Conservation (phyloP, 179 eudicot genomes). For the Pouteria campechiana region DNA sequence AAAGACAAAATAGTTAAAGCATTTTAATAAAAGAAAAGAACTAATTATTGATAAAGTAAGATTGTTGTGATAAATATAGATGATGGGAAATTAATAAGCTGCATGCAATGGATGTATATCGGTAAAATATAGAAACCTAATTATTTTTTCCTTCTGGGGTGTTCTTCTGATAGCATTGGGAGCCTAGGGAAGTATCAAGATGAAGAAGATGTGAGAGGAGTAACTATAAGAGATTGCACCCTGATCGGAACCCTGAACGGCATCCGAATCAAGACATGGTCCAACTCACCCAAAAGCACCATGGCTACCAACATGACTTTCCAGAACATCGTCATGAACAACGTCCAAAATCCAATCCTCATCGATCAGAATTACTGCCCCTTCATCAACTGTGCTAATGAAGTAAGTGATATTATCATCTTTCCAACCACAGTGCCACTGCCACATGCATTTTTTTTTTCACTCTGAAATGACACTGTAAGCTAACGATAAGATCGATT, state of each 20-base stretch:
- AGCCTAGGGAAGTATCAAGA: conserved; percentile 41
- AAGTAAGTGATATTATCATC: background rate
- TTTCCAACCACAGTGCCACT: background rate
- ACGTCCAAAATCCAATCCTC: conserved; percentile 37
- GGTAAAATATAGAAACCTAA: too few relatives aligned
- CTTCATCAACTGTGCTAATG: conserved; percentile 20
- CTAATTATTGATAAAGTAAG: too few relatives aligned
- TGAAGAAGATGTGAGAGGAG: conserved; percentile 35
- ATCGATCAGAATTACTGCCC: conserved; percentile 55
- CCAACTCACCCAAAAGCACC: conserved; percentile 20
- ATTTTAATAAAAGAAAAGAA: too few relatives aligned
- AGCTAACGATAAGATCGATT: too few relatives aligned
- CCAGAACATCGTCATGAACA: conserved; percentile 35
- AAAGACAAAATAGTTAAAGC: too few relatives aligned
- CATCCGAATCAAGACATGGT: conserved; percentile 59
- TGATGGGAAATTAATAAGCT: too few relatives aligned
- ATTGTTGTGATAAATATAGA: too few relatives aligned
- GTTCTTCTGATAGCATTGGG: conserved; percentile 37
- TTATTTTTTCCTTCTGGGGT: too few relatives aligned
- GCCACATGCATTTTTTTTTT: background rate
- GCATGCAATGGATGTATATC: too few relatives aligned
- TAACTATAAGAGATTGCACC: conserved; percentile 29
- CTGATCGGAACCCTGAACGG: conserved; percentile 38
- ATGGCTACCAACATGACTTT: conserved; percentile 31
- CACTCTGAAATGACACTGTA: too few relatives aligned